Evolutionary conservation across 306 rosid genomes (phyloP), one percentile per base, ranked within the genome.

Genomic region (Canavalia gladiata): DNA sequence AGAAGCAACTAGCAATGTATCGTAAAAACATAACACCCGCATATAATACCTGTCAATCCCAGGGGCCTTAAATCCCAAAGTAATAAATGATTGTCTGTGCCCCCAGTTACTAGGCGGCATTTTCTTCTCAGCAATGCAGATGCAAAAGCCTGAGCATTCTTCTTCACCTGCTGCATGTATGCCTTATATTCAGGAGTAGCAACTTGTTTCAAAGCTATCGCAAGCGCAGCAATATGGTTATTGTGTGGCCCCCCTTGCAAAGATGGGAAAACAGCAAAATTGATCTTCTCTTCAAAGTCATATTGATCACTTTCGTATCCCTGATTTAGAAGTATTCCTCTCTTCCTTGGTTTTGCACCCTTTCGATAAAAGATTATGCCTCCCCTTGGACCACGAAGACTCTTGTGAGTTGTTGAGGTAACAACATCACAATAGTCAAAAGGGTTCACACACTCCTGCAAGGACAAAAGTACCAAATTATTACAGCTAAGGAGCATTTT

Each of bases 371-470:
- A 95, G 58, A 95, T 95, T 83, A 95, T 95, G 60, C 99, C 99
- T 49, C 99, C 99, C 87, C 99, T 95, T 4, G 99, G 99, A 77
- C 99, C 99, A 58, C 99, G 94, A 81, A 95, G 97, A 84, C 99
- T 91, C 87, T 95, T 95, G 87, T 95, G 99, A 72, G 99, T 95
- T 42, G 99, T 95, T 35, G 99, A 95, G 18, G 99, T 95, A 66
- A 95, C 95, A 86, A 95, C 79, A 84, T 95, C 99, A 88, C 99
- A 95, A 85, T 87, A 89, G 18, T 92, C 99, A 85, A 95, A 95
- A 72, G 99, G 99, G 85, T 90, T 95, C 9, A 77, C 83, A 85
- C 93, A 95, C 83, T 90, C 97, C 99, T 95, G 89, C 12, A 42
- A 47, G 3, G 74, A 63, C 64, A 81, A 74, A 8, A 81, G 41